Evolutionary conservation across 2,329 filamentous ascomycete species (phyloP).

Genomic region (Fusarium neocosmosporiellum): DNA sequence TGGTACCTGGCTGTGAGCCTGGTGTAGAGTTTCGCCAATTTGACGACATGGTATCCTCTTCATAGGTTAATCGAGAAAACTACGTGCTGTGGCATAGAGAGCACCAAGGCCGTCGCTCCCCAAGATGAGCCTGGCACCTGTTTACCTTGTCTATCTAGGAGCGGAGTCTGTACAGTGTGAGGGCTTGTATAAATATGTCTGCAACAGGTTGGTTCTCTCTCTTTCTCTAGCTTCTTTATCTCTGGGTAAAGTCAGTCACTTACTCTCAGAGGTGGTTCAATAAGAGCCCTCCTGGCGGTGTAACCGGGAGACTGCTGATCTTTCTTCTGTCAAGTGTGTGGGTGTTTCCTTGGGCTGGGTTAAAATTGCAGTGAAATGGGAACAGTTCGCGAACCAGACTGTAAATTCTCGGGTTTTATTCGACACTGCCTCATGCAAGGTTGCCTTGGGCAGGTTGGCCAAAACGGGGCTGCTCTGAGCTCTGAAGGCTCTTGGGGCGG

Average conservation of each 20-base stretch:
- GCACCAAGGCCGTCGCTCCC: neutral
- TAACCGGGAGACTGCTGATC: neutral
- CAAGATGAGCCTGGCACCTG: neutral
- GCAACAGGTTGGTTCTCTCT: neutral
- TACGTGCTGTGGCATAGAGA: neutral
- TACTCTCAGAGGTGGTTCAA: neutral
- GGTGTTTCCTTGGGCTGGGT: neutral
- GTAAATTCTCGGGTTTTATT: too few species aligned
- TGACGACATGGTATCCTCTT: neutral
- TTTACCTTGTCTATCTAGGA: neutral
- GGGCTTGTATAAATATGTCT: neutral
- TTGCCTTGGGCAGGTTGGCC: neutral
- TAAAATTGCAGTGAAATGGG: neutral
- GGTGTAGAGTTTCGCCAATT: too few species aligned
- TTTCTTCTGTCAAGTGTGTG: neutral
- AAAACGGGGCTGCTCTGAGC: too few species aligned
- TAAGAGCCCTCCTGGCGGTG: neutral
- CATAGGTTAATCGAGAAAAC: neutral
- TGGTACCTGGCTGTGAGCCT: too few species aligned
- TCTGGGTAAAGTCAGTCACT: neutral
- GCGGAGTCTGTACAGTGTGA: neutral
- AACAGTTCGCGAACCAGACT: too few species aligned
- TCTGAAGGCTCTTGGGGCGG: neutral
- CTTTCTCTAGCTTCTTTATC: neutral
- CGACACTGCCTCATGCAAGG: neutral